Conservation (phyloP, 257 asterid genomes). For the Gentiana straminea region DNA sequence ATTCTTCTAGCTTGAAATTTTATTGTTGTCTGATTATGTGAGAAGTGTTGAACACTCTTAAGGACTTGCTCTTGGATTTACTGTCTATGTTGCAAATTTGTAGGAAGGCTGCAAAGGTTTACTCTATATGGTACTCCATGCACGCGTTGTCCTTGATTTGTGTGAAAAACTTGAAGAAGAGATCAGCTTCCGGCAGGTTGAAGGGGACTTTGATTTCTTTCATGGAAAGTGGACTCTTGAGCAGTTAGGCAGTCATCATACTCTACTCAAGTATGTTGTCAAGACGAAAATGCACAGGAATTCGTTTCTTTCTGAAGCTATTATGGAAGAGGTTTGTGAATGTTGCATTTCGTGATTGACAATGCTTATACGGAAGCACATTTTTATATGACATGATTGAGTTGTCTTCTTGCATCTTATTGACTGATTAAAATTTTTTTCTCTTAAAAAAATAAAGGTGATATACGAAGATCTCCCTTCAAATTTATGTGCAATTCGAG, state of each 20-base stretch:
- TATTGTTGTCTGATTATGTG: not conserved
- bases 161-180: conserved; percentile 73
- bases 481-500: conserved; percentile 88
- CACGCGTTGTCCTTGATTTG: conserved; percentile 82
- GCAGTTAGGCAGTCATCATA: conserved; percentile 87
- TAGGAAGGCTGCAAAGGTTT: conserved; percentile 99
- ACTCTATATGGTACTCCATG: conserved; percentile 92
- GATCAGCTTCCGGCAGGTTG: conserved; percentile 83
- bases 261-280: conserved; percentile 71
- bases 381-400: not conserved
- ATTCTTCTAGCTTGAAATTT: not conserved
- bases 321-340: conserved; percentile 84
- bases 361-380: too few species aligned
- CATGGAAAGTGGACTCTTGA: conserved; percentile 88
- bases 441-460: conserved; percentile 36
- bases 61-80: too few species aligned
- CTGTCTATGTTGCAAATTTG: conserved; percentile 10
- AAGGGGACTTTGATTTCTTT: conserved; percentile 86
- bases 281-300: conserved; percentile 91
- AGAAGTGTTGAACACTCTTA: not conserved
- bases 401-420: not conserved
- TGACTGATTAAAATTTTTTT: not conserved
- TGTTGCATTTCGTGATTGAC: too few species aligned
- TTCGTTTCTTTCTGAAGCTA: conserved; percentile 91
- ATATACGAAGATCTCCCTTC: conserved; percentile 97